Evolutionary conservation across 1,139 yeast species (phyloP).

Genomic region (Meyerozyma guilliermondii): DNA sequence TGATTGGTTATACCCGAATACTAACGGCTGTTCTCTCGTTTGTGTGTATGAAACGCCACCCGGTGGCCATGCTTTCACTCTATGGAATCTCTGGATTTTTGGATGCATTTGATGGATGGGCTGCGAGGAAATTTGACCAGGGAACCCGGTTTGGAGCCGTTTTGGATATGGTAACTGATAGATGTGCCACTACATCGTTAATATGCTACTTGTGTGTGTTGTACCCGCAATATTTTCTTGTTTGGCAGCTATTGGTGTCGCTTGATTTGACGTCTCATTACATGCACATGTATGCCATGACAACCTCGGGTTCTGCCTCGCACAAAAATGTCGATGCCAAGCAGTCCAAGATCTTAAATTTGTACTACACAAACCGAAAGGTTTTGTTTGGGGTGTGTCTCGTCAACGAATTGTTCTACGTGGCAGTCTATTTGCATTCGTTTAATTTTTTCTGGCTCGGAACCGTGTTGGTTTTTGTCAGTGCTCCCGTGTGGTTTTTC

Average conservation of each 20-base stretch:
- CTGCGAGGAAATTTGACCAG: constrained; percentile 86
- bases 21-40: constrained; percentile 77
- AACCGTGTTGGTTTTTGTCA: constrained; percentile 55
- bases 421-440: constrained; percentile 76
- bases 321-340: constrained; percentile 81
- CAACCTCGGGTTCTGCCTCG: constrained; percentile 69
- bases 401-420: constrained; percentile 87
- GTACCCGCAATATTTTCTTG: constrained; percentile 59
- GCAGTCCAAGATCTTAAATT: constrained; percentile 65
- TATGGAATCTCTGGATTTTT: constrained; percentile 87
- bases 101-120: constrained; percentile 96
- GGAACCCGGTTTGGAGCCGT: constrained; percentile 95
- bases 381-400: constrained; percentile 89
- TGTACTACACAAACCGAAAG: constrained; percentile 81
- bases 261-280: constrained; percentile 93
- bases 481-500: constrained; percentile 85
- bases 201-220: constrained; percentile 79
- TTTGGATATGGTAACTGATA: constrained; percentile 96
- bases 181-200: constrained; percentile 92
- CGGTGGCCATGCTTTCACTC: constrained; percentile 65
- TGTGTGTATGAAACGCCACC: constrained; percentile 77
- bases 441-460: constrained; percentile 66
- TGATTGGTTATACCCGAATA: constrained; percentile 85
- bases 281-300: constrained; percentile 97
- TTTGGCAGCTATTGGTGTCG: constrained; percentile 84